phyloP scores from a whole-genome alignment of 2,329 filamentous ascomycete genomes.

The Macrophomina pseudophaseolina region DNA sequence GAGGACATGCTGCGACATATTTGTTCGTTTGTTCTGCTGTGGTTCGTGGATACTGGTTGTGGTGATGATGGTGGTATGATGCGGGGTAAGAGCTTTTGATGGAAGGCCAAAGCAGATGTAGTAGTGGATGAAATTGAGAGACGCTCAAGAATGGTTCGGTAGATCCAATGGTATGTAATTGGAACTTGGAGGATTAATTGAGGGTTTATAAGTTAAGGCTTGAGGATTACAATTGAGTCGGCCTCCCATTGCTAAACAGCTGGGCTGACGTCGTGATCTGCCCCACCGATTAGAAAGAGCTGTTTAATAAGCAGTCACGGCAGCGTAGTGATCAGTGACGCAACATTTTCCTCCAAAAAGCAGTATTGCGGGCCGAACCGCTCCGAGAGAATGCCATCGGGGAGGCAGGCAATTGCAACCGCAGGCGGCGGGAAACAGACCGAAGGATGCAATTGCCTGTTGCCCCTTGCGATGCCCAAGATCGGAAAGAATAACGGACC shows the following conservation, averaged over 20 bases:
- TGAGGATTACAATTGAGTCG: background rate
- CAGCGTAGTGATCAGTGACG: constrained; percentile 7
- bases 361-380: constrained; percentile 18
- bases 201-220: background rate
- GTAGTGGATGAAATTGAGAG: background rate
- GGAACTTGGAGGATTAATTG: background rate
- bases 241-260: background rate
- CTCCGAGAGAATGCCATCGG: background rate
- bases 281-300: constrained; percentile 4
- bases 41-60: background rate
- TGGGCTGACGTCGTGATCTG: constrained; percentile 18
- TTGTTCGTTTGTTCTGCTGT: background rate
- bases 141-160: too few species aligned
- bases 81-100: background rate
- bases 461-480: background rate
- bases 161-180: too few species aligned
- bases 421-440: background rate
- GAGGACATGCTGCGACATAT: constrained; percentile 57
- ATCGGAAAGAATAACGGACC: background rate
- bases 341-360: background rate
- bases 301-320: constrained; percentile 9
- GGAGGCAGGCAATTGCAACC: background rate
- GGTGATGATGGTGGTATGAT: background rate
- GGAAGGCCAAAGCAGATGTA: too few species aligned
- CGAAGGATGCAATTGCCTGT: too few species aligned